These are phyloP conservation scores for Thelephora aurantiotincta DNA, from an alignment of 768 basidiomycete genomes.

Conservation along the genomic window DNA sequence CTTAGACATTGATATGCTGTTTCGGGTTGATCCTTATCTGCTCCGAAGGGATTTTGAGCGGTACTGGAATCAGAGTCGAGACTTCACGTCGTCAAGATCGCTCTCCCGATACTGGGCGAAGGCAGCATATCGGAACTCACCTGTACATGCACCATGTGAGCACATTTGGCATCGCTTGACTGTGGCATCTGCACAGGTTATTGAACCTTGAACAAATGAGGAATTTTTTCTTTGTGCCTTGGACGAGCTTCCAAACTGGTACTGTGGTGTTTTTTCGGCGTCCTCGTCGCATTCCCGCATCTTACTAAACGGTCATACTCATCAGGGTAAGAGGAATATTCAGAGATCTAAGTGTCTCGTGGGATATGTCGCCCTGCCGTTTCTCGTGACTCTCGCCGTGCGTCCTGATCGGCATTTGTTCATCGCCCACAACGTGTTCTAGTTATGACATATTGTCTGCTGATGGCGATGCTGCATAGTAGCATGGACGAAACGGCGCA, in stretches of 20 bases:
- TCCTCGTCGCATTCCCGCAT: not conserved
- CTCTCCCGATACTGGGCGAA: constrained; percentile 8
- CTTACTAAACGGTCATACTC: not conserved
- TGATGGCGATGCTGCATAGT: too few species aligned
- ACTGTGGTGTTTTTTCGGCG: not conserved
- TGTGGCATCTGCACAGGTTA: too few species aligned
- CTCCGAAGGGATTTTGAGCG: constrained; percentile 8
- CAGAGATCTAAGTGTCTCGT: constrained; percentile 5
- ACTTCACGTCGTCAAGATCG: constrained; percentile 6
- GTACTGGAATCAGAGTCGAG: not conserved
- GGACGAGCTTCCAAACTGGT: too few species aligned
- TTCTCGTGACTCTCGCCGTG: constrained; percentile 1
- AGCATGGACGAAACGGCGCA: too few species aligned
- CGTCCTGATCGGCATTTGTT: not conserved
- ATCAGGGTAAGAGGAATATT: not conserved
- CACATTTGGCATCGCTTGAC: too few species aligned
- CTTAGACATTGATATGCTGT: constrained; percentile 10
- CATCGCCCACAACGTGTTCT: not conserved
- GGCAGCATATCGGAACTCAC: constrained; percentile 2
- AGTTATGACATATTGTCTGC: too few species aligned
- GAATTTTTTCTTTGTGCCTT: too few species aligned
- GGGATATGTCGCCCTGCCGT: constrained; percentile 9
- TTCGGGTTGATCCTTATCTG: constrained; percentile 8
- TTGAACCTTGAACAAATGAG: too few species aligned
- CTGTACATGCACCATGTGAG: constrained; percentile 9